Conservation (phyloP, 2,329 filamentous ascomycete genomes). For the Hansfordia pulvinata region DNA sequence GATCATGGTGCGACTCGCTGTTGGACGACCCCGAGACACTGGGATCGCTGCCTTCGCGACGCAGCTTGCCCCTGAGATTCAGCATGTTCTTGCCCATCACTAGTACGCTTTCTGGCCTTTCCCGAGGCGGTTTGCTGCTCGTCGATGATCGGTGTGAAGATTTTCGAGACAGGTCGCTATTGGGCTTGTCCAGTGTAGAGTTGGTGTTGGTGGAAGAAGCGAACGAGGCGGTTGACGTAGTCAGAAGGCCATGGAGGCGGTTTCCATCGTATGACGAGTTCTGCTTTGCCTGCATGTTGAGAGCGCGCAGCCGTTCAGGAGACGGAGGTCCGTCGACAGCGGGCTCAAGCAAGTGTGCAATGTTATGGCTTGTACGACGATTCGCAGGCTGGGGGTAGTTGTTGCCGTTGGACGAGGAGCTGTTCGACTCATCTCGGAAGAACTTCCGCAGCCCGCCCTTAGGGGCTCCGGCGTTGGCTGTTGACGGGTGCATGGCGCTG, state of each 20-base stretch:
- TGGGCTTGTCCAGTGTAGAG: slow-evolving; percentile 35
- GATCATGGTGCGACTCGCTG: slow-evolving; percentile 36
- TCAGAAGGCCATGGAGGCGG: slow-evolving; percentile 31
- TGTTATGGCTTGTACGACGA: slow-evolving; percentile 4
- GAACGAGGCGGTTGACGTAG: slow-evolving; percentile 43
- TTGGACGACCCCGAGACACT: slow-evolving; percentile 22
- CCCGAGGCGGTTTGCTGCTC: slow-evolving; percentile 36
- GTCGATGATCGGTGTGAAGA: slow-evolving; percentile 41
- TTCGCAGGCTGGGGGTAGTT: too few relatives aligned
- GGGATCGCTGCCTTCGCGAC: slow-evolving; percentile 34
- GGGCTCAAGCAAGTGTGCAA: slow-evolving; percentile 37
- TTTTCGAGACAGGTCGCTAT: slow-evolving; percentile 38
- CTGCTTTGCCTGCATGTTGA: slow-evolving; percentile 38
- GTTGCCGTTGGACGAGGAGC: too few relatives aligned
- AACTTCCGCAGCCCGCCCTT: too few relatives aligned
- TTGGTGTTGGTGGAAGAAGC: slow-evolving; percentile 30
- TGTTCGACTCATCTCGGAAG: too few relatives aligned
- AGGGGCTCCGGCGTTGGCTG: too few relatives aligned
- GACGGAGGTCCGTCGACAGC: slow-evolving; percentile 48
- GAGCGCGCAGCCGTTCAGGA: slow-evolving; percentile 26
- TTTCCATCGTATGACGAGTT: slow-evolving; percentile 33
- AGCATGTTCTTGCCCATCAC: slow-evolving; percentile 47
- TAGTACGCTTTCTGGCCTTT: slow-evolving; percentile 45
- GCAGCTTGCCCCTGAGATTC: slow-evolving; percentile 35
- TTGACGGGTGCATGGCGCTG: too few relatives aligned